phyloP scores from a whole-genome alignment of 805 yeast species.

The Starmerella gropengiesseri region DNA sequence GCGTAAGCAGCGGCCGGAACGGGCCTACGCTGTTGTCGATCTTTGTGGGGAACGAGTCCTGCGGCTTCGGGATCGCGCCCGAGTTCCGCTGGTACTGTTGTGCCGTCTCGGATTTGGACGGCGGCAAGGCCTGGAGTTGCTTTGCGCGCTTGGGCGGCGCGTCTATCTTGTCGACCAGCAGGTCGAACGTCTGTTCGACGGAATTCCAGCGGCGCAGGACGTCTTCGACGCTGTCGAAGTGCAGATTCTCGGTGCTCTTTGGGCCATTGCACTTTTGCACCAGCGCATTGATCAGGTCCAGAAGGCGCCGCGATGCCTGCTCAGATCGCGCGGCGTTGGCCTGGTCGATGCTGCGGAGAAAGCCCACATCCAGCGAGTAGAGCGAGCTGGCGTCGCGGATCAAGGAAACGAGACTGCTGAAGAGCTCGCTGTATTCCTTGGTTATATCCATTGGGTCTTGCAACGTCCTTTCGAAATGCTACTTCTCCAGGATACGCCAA shows the following conservation, averaged over 20 bases:
- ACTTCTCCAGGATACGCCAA: too few species aligned
- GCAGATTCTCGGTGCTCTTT: conserved; percentile 25
- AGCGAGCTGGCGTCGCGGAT: conserved; percentile 59
- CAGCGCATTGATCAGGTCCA: conserved; percentile 26
- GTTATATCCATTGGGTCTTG: conserved; percentile 20
- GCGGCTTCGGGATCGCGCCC: conserved; percentile 29
- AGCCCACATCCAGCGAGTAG: conserved; percentile 71
- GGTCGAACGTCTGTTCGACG: conserved; percentile 54
- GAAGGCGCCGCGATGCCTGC: conserved; percentile 27
- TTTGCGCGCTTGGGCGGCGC: conserved; percentile 5
- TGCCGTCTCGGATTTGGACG: background rate
- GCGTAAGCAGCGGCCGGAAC: conserved; percentile 59
- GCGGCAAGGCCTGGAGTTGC: background rate
- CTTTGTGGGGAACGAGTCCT: conserved; percentile 36
- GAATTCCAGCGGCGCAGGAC: conserved; percentile 48
- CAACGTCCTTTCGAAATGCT: too few species aligned
- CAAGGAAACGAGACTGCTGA: conserved; percentile 43
- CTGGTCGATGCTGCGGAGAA: conserved; percentile 52
- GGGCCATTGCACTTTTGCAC: conserved; percentile 20
- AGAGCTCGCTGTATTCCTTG: conserved; percentile 21
- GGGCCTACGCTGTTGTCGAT: conserved; percentile 68
- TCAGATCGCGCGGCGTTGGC: conserved; percentile 36
- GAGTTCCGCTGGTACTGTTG: conserved; percentile 11
- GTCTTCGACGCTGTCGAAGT: conserved; percentile 35
- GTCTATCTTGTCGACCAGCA: conserved; percentile 66